Evolutionary conservation across 2,329 filamentous ascomycete species (phyloP).

Genomic region (Trichoderma aggressivum): DNA sequence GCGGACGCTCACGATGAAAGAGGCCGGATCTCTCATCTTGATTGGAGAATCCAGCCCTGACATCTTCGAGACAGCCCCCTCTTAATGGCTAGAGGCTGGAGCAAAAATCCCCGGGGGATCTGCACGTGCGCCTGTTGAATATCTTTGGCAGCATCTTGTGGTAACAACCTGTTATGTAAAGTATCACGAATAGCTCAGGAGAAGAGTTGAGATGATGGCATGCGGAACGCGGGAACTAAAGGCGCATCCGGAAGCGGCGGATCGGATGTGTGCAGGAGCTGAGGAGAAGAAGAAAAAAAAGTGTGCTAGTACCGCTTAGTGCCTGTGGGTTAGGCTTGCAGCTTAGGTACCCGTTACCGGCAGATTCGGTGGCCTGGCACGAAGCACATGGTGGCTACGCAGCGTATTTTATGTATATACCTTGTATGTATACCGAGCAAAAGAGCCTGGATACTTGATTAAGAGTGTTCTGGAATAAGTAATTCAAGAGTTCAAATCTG

Average conservation of each 20-base stretch:
- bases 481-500: not conserved
- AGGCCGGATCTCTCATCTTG: not conserved
- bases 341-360: not conserved
- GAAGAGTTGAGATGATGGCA: not conserved
- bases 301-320: constrained; percentile 4
- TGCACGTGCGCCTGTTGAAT: not conserved
- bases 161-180: not conserved
- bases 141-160: not conserved
- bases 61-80: not conserved
- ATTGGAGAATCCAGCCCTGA: not conserved
- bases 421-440: not conserved
- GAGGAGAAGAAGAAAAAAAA: not conserved
- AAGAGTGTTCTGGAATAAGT: not conserved
- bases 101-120: not conserved
- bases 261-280: not conserved
- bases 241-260: constrained; percentile 11
- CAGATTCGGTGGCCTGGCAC: not conserved
- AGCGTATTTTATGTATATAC: constrained; percentile 6
- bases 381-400: not conserved
- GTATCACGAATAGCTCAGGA: constrained; percentile 1
- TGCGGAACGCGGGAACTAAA: constrained; percentile 9
- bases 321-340: not conserved
- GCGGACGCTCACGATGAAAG: not conserved
- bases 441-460: not conserved
- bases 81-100: not conserved